phyloP scores from a whole-genome alignment of 202 grass and related monocot species.

The Panicum virgatum region DNA sequence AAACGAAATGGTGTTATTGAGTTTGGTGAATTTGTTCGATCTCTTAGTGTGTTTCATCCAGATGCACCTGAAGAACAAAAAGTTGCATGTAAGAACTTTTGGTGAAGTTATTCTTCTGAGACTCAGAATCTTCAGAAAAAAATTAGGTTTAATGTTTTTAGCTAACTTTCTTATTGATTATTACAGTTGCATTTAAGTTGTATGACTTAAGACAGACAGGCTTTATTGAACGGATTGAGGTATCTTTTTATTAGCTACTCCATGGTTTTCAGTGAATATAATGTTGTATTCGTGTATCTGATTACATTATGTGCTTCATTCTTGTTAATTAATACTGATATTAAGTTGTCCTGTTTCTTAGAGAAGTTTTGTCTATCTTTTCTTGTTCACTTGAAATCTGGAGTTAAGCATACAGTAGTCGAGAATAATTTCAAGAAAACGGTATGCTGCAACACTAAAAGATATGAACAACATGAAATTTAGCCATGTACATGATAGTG shows the following conservation, averaged over 20 bases:
- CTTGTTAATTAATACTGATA: slow-evolving; percentile 14
- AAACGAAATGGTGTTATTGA: slow-evolving; percentile 61
- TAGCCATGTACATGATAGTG: neutral
- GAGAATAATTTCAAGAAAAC: slow-evolving; percentile 4
- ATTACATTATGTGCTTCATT: neutral
- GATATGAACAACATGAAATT: neutral
- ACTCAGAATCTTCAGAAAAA: neutral
- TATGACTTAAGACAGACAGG: slow-evolving; percentile 45
- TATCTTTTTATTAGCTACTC: neutral
- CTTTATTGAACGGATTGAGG: slow-evolving; percentile 43
- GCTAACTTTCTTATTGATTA: neutral
- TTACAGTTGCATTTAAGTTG: slow-evolving; percentile 47
- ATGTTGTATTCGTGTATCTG: neutral
- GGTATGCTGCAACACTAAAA: neutral
- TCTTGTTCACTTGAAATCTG: neutral
- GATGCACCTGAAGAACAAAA: slow-evolving; percentile 58
- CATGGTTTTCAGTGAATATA: neutral
- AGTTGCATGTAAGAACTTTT: slow-evolving; percentile 43
- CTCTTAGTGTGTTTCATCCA: slow-evolving; percentile 57
- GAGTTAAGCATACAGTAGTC: neutral
- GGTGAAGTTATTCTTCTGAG: neutral
- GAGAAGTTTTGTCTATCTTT: neutral
- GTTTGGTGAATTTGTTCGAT: slow-evolving; percentile 65
- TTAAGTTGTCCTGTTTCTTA: neutral
- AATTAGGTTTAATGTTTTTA: neutral